Evolutionary conservation across 2,329 filamentous ascomycete genomes (phyloP), one percentile per base, ranked within the genome.

Genomic region (Clarireedia hainanense): DNA sequence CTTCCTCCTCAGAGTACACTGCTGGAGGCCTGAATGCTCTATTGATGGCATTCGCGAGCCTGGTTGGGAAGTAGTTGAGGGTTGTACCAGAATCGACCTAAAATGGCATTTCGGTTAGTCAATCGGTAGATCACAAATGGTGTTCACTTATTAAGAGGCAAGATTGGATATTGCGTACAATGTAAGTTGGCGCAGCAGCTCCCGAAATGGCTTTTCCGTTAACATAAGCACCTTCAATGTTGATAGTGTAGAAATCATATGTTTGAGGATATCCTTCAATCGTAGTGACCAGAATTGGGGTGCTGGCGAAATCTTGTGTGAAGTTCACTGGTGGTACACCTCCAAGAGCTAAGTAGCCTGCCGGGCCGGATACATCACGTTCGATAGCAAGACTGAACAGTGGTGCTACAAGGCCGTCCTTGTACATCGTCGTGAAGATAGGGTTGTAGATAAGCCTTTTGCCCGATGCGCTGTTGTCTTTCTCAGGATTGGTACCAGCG

Each of bases 311-410:
- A 36, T 57, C 47, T 45, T 57, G 50, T 2, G 50, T 54, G 39
- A 61, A 65, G 2, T 63, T 58, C 5, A 79, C 70, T 1, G 75
- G 71, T 4, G 77, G 76, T 3, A 80, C 67, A 15, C 76, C 76
- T 3, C 77, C 77, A 1, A 80, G 66, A 0, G 75, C 73, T 5
- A 80, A 65, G 39, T 75, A 74, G 1, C 77, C 76, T 5, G 72
- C 73, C 17, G 67, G 61, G 0, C 62, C 57, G 1, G 52, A 53
- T 15, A 59, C 53, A n/a, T 66, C 65, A 6, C 74, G 67, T 14
- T 72, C 69, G 17, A 80, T 67, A 1, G 72, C 75, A n/a, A 80
- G 66, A 60, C 71, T 75, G 69, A 79, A 80, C 14, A 76, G 63
- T 0, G 76, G 71, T 0, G 71, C 63, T 10, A 75, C 72, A 15